Evolutionary conservation across 805 yeast genomes (phyloP), one percentile per base, ranked within the genome.

Genomic region (Cyberlindnera galapagoensis): DNA sequence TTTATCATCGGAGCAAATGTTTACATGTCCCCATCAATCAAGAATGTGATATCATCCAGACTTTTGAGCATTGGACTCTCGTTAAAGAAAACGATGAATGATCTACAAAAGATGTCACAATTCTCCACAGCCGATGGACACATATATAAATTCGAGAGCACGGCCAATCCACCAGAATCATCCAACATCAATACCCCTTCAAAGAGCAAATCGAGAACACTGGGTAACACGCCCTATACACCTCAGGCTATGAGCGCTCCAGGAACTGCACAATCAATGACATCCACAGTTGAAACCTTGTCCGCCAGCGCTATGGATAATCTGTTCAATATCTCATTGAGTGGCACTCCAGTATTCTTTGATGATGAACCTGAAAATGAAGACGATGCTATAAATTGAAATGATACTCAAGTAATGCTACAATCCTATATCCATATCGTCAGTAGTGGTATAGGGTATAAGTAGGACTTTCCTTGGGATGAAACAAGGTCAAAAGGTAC

Each of bases 1-100:
- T 90, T 84, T 55, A 80, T 90, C 28, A 76, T 87, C 24, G 95
- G 96, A 4, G 94, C 95, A 13, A 87, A 85, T 50, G 80, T 92
- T 2, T 92, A 87, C 58, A 90, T 84, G 75, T 80, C 96, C 0
- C 97, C 97, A 0, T 62, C 74, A 12, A 67, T 84, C 1, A 76
- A 77, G 49, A 77, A 82, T 23, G 70, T 88, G 3, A 63, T 90
- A 6, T 72, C 83, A 13, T 77, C 88, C 21, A 62, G 97, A 38
- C 56, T 86, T 21, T 58, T 78, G 42, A 67, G 79, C 25, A 16
- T 18, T 26, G 14, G 16, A 11, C 18, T 9, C 10, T 17, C 7
- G 4, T 17, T n/a, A 16, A 5, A 16, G 9, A 10, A 15, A 7
- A 26, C 7, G 8, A 7, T 9, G 14, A 17, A 6, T 25, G 8